These are phyloP conservation scores for Nemania sp. DNA, from an alignment of 2,329 filamentous ascomycete genomes.

Conservation along the genomic window DNA sequence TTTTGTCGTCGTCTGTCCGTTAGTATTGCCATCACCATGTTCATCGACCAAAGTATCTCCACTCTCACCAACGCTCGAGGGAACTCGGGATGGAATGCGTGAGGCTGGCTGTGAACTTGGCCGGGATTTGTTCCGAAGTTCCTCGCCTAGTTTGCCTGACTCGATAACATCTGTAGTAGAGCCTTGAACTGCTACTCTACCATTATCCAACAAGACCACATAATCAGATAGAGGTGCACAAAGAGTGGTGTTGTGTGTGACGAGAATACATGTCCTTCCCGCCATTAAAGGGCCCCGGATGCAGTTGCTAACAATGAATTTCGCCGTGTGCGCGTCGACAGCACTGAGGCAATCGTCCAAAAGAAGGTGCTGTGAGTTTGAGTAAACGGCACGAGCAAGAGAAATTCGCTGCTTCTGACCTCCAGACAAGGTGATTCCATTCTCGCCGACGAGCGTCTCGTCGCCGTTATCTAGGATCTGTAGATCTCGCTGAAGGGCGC, in stretches of 20 bases:
- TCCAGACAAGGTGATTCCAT: constrained; percentile 93
- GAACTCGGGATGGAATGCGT: constrained; percentile 73
- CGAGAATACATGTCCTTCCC: constrained; percentile 86
- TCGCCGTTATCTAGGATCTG: constrained; percentile 92
- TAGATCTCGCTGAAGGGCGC: constrained; percentile 86
- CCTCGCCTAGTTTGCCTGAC: constrained; percentile 87
- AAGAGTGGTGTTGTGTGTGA: constrained; percentile 93
- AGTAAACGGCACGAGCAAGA: constrained; percentile 95
- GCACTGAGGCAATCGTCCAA: constrained; percentile 95
- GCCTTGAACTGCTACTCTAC: constrained; percentile 77
- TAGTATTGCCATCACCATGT: constrained; percentile 50
- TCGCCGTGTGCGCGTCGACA: constrained; percentile 95
- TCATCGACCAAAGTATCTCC: constrained; percentile 60
- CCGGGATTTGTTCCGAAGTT: constrained; percentile 70
- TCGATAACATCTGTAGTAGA: constrained; percentile 75
- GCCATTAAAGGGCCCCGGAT: constrained; percentile 88
- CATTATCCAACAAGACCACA: constrained; percentile 86
- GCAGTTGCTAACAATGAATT: constrained; percentile 96
- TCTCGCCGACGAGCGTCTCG: constrained; percentile 92
- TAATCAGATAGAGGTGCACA: constrained; percentile 80
- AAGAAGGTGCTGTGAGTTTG: constrained; percentile 85
- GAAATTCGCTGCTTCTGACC: constrained; percentile 98
- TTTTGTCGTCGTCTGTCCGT: constrained; percentile 51
- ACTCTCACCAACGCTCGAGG: constrained; percentile 71
- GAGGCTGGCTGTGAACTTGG: constrained; percentile 72